phyloP scores from a whole-genome alignment of 441 rosid species.

The Arabidopsis hybrid region DNA sequence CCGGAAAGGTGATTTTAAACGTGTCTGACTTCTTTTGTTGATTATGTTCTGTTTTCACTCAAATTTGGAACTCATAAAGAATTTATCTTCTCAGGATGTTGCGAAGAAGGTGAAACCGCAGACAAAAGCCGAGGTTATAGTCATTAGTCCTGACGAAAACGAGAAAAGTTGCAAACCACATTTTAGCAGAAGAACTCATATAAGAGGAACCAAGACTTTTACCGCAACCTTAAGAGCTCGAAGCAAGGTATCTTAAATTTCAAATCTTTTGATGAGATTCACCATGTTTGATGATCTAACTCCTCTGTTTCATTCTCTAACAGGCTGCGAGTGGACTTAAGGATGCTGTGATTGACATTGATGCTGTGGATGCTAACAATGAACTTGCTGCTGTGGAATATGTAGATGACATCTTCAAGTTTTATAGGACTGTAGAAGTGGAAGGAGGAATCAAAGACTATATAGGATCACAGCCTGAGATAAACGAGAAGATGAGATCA shows the following conservation, averaged over 20 bases:
- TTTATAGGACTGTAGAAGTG: conserved; percentile 53
- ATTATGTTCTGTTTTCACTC: neutral
- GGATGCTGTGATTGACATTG: conserved; percentile 49
- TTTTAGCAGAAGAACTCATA: conserved; percentile 37
- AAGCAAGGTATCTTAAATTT: conserved; percentile 50
- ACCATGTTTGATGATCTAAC: neutral
- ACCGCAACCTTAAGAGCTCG: conserved; percentile 57
- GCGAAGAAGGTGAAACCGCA: conserved; percentile 24
- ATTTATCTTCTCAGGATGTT: neutral
- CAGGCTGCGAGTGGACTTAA: conserved; percentile 38
- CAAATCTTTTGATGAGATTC: neutral
- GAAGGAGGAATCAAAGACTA: conserved; percentile 53
- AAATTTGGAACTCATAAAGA: neutral
- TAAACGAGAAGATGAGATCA: conserved; percentile 58
- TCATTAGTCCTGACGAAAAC: conserved; percentile 48
- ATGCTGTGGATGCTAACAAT: conserved; percentile 49
- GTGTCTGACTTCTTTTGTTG: neutral
- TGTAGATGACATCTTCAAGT: conserved; percentile 60
- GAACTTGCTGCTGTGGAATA: conserved; percentile 62
- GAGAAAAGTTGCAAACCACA: conserved; percentile 40
- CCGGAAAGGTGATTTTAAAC: conserved; percentile 45
- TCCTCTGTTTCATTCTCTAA: neutral
- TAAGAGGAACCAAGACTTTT: conserved; percentile 47
- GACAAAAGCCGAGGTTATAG: neutral
- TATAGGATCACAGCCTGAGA: conserved; percentile 54